Conservation (phyloP, 805 yeast genomes). For the Wickerhamiella lipophila region DNA sequence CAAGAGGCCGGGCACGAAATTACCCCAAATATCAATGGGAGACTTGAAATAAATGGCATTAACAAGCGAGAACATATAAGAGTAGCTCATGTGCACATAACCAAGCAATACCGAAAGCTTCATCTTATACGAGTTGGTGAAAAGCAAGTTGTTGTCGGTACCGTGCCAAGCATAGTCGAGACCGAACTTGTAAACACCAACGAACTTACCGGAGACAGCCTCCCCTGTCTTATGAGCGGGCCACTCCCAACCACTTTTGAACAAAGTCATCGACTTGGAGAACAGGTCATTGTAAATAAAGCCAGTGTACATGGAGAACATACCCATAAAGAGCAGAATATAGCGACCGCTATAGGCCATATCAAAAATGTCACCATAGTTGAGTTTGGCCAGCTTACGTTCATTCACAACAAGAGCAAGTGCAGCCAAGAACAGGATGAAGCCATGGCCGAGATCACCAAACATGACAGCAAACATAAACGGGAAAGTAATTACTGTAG, state of each 20-base stretch:
- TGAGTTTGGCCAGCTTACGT: constrained; percentile 48
- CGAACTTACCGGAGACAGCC: constrained; percentile 48
- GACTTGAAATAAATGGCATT: constrained; percentile 62
- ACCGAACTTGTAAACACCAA: constrained; percentile 64
- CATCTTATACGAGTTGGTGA: constrained; percentile 95
- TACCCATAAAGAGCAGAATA: constrained; percentile 81
- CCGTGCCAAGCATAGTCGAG: constrained; percentile 96
- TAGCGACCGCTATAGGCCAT: constrained; percentile 95
- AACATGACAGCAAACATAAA: constrained; percentile 99
- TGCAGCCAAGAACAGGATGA: constrained; percentile 66
- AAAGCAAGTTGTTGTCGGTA: constrained; percentile 77
- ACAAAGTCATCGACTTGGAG: constrained; percentile 79
- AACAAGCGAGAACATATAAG: constrained; percentile 70
- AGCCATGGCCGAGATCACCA: constrained; percentile 96
- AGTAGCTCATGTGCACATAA: constrained; percentile 84
- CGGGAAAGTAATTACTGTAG: constrained; percentile 91
- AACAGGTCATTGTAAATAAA: constrained; percentile 85
- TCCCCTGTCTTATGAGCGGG: constrained; percentile 64
- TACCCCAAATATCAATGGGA: constrained; percentile 72
- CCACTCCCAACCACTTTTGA: constrained; percentile 89
- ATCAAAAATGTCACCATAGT: constrained; percentile 86
- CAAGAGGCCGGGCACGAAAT: constrained; percentile 83
- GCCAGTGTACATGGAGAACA: constrained; percentile 92
- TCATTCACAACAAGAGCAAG: constrained; percentile 61
- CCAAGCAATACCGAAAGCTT: constrained; percentile 92